Evolutionary conservation across 83 land plant genomes (phyloP).

Genomic region (Larix sibirica): DNA sequence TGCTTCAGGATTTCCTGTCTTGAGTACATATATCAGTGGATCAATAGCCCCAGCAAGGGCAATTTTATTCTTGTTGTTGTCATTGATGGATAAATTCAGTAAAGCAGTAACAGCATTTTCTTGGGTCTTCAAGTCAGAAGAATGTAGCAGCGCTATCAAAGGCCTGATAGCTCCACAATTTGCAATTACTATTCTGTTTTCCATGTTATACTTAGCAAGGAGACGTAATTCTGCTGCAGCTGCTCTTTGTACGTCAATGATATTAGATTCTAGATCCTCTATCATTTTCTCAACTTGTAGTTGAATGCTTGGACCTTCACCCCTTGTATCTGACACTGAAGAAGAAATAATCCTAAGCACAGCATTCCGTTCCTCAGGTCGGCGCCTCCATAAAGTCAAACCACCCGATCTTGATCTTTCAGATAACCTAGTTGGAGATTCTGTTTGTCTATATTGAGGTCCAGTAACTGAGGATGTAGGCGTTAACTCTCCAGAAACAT

Average conservation of each 20-base stretch:
- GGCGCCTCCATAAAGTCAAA: slow-evolving; percentile 9
- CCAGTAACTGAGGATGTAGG: slow-evolving; percentile 8
- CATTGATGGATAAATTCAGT: slow-evolving; percentile 58
- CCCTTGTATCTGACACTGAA: slow-evolving; percentile 11
- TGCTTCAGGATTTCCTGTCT: slow-evolving; percentile 46
- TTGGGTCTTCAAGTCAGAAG: slow-evolving; percentile 43
- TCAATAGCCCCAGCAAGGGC: slow-evolving; percentile 52
- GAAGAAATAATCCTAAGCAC: neutral
- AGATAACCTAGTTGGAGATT: neutral
- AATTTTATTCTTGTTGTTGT: slow-evolving; percentile 56
- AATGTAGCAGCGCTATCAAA: slow-evolving; percentile 37
- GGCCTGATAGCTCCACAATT: slow-evolving; percentile 51
- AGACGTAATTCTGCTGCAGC: slow-evolving; percentile 56
- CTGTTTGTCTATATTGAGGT: slow-evolving; percentile 2
- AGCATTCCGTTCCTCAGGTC: slow-evolving; percentile 4
- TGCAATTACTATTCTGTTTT: slow-evolving; percentile 51
- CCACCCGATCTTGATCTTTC: neutral
- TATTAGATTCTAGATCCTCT: slow-evolving; percentile 15
- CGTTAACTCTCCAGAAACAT: slow-evolving; percentile 26
- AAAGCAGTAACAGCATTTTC: slow-evolving; percentile 69
- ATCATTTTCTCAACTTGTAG: slow-evolving; percentile 24
- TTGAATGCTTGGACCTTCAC: slow-evolving; percentile 13
- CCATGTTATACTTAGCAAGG: slow-evolving; percentile 52
- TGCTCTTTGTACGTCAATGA: slow-evolving; percentile 25
- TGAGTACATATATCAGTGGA: slow-evolving; percentile 59